Evolutionary conservation across 768 basidiomycete genomes (phyloP), one percentile per base, ranked within the genome.

Genomic region (Mycena vulgaris): DNA sequence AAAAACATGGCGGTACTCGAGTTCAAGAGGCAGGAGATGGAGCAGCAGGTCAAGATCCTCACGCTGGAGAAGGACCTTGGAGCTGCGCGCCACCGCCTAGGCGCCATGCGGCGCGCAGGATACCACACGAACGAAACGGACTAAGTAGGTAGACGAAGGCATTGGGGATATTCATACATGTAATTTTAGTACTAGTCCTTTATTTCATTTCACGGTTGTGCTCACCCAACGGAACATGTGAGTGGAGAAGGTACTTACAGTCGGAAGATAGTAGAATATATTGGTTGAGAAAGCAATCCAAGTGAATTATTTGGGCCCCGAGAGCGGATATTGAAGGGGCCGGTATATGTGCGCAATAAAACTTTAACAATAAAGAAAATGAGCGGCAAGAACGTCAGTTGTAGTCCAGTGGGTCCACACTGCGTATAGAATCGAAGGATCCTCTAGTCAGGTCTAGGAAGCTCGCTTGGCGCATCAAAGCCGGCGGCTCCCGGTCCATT

Each of bases 11-110:
- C 95, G 4, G 91, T 86, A 48, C 86, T 98, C 77, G 97, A 99
- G 82, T 98, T 97, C 89, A 98, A 98, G 88, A 93, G 90, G 77
- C 88, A 92, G 56, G 97, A 99, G 88, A 98, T 99, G 96, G 98
- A 99, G 83, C 96, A 97, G 77, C 97, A 98, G 81, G 98, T 99
- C n/a, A 95, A 97, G 80, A 98, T 99, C 74, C 85, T 99, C 74
- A 96, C 93, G 78, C 81, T 98, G 75, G 98, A 99, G 86, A 98
- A 98, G 84, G 96, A 98, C 0, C 85, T 99, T 40, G 94, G 94
- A 25, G 96, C 91, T 51, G 93, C 95, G 23, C 89, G 95, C 70
- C 93, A 93, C 79, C 88, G 89, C 71, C 81, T 96, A 65, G 95
- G 95, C 31, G 90, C 89, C 23, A 95, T 96, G 94, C 88, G 95